Percentiles rank a stretch among this genome's conserved stretches.
These are phyloP conservation scores for Clavispora vitiphila DNA, from an alignment of 805 yeast species.

Conservation along the genomic window DNA sequence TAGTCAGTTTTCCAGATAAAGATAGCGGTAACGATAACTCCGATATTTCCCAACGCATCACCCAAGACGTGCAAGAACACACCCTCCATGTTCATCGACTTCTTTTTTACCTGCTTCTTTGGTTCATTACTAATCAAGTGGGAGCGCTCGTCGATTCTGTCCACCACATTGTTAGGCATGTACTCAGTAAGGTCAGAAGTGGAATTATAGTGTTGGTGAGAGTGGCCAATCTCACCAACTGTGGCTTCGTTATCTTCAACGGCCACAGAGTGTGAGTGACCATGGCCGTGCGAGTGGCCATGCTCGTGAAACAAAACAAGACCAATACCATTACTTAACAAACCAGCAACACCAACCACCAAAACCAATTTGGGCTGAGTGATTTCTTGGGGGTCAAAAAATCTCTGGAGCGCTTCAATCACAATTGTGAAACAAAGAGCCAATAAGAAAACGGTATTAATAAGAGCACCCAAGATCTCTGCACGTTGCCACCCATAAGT, in stretches of 20 bases:
- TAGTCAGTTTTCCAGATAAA: slow-evolving; percentile 92
- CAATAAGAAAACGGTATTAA: slow-evolving; percentile 87
- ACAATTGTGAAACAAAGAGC: slow-evolving; percentile 90
- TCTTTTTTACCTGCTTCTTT: slow-evolving; percentile 16
- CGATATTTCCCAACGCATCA: slow-evolving; percentile 92
- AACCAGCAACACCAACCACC: slow-evolving; percentile 78
- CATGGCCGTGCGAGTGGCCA: slow-evolving; percentile 45
- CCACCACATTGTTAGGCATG: slow-evolving; percentile 46
- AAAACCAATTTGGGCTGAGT: slow-evolving; percentile 79
- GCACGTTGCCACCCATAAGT: slow-evolving; percentile 99
- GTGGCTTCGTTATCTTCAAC: background rate
- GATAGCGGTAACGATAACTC: slow-evolving; percentile 84
- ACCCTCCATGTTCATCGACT: slow-evolving; percentile 95
- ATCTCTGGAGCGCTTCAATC: slow-evolving; percentile 88
- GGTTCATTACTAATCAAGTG: slow-evolving; percentile 22
- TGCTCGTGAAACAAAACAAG: slow-evolving; percentile 81
- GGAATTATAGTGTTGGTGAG: slow-evolving; percentile 30
- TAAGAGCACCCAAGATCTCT: slow-evolving; percentile 89
- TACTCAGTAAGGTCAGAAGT: slow-evolving; percentile 30
- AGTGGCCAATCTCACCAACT: slow-evolving; percentile 1
- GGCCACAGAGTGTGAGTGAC: slow-evolving; percentile 6
- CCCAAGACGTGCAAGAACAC: slow-evolving; percentile 93
- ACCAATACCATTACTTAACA: slow-evolving; percentile 78
- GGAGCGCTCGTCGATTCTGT: slow-evolving; percentile 33
- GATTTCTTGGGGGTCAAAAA: slow-evolving; percentile 73